These are phyloP conservation scores for Aspergillus luchuensis DNA, from an alignment of 2,329 filamentous ascomycete genomes.

Conservation along the genomic window DNA sequence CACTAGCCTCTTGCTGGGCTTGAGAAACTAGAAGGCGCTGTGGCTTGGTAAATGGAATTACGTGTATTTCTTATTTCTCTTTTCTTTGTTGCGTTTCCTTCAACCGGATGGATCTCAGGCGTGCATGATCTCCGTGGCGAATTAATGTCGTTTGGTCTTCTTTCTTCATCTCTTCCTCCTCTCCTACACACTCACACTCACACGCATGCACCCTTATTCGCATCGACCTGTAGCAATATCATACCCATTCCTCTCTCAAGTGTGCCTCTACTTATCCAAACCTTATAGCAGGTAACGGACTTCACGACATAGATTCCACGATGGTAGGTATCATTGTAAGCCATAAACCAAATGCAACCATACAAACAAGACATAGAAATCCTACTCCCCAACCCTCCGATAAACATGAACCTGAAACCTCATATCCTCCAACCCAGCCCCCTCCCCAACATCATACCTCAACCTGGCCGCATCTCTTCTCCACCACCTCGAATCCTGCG, in stretches of 20 bases:
- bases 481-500: conserved; percentile 83
- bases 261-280: not conserved
- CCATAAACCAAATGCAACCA: not conserved
- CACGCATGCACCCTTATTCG: conserved; percentile 20
- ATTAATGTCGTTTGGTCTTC: conserved; percentile 29
- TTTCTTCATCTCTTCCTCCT: conserved; percentile 19
- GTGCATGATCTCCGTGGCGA: conserved; percentile 32
- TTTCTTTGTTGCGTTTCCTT: conserved; percentile 7
- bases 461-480: conserved; percentile 64
- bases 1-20: conserved; percentile 67
- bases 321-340: conserved; percentile 11
- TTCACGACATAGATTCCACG: too few species aligned
- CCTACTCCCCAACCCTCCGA: conserved; percentile 37
- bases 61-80: conserved; percentile 24
- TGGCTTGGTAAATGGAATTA: conserved; percentile 8
- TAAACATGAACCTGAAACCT: conserved; percentile 91
- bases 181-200: too few species aligned
- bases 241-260: conserved; percentile 27
- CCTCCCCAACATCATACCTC: conserved; percentile 82
- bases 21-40: conserved; percentile 54
- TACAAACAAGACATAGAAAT: not conserved
- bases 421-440: conserved; percentile 90
- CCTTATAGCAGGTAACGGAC: not conserved
- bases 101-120: conserved; percentile 27
- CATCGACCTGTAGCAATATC: conserved; percentile 30